phyloP scores from a whole-genome alignment of 345 rosid species.

The Ailanthus altissimus region DNA sequence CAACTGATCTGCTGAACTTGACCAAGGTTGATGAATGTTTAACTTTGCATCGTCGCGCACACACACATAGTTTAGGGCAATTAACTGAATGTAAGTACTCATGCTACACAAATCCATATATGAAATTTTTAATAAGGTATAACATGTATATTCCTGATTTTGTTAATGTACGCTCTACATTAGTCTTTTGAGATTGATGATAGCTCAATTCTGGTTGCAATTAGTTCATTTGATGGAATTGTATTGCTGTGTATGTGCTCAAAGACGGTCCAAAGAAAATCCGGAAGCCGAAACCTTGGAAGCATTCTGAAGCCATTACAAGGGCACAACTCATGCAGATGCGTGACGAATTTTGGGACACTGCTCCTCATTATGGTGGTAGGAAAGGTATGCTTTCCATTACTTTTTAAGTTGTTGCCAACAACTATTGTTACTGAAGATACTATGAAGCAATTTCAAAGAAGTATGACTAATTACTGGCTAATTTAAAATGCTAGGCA shows the following conservation, averaged over 20 bases:
- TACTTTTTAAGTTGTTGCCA: not conserved
- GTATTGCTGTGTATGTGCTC: not conserved
- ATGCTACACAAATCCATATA: not conserved
- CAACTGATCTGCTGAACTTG: too few relatives aligned
- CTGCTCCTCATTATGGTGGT: slow-evolving; percentile 86
- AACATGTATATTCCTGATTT: not conserved
- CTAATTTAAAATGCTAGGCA: not conserved
- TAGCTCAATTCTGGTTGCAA: not conserved
- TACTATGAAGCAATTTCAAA: not conserved
- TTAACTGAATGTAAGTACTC: not conserved
- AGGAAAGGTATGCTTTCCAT: slow-evolving; percentile 48
- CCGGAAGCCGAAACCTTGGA: slow-evolving; percentile 71
- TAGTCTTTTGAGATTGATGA: not conserved
- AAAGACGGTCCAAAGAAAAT: slow-evolving; percentile 38
- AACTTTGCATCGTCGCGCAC: not conserved
- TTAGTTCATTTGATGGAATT: not conserved
- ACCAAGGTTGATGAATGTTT: not conserved
- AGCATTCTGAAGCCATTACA: slow-evolving; percentile 67
- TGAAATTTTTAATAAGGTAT: not conserved
- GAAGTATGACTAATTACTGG: not conserved
- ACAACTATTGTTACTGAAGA: not conserved
- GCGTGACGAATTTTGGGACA: slow-evolving; percentile 89
- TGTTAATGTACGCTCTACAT: not conserved
- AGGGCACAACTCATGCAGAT: slow-evolving; percentile 53
- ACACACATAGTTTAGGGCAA: too few relatives aligned